Base-by-base conservation (phyloP, 768 basidiomycete species). In the Lactarius evosmus region DNA sequence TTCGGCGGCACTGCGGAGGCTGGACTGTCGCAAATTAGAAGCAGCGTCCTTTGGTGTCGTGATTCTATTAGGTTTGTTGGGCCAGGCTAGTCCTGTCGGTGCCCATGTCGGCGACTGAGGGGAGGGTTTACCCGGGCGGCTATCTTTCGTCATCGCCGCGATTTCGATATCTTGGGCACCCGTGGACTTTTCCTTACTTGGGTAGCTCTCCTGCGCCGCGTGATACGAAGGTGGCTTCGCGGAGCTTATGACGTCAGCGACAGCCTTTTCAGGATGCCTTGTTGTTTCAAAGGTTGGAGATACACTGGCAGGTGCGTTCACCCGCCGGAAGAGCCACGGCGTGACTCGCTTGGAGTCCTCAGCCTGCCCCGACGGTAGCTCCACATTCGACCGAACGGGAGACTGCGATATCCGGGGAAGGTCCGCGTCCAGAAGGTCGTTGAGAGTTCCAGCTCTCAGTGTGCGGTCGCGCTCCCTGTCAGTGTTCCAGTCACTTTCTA, bases 401-500 rank as follows among this genome's bases (percentile, higher is more conserved):
- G 63, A 53, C 16, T 53, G 63, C 9, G 58, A 4, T 41, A 22
- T n/a, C 53, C 33, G 36, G 41, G 58, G 46, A 30, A 50, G 36
- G 58, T 50, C 34, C 2, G 29, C 34, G 29, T 64, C 58, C 12
- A 22, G 34, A 29, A 14, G 7, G 22, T 33, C 25, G 22, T 49
- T 22, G 58, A 55, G 54, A 64, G 63, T 25, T 9, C 53, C 53
- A 60, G 63, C 58, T 64, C 53, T 64, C 58, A 44, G 34, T 41
- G 63, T 55, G 33, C 34, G 16, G 58, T 7, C 27, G 12, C 36
- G 52, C 46, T 55, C 46, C 58, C 63, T 64, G 36, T 54, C 34
- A 22, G 34, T 19, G 4, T 4, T 36, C 25, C 61, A 30, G 25
- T 33, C 12, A 40, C 27, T 30, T 30, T 44, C 16, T 27, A 22